Evolutionary conservation across 805 yeast species (phyloP), one percentile per base, ranked within the genome.

Genomic region (Candida ortonii): DNA sequence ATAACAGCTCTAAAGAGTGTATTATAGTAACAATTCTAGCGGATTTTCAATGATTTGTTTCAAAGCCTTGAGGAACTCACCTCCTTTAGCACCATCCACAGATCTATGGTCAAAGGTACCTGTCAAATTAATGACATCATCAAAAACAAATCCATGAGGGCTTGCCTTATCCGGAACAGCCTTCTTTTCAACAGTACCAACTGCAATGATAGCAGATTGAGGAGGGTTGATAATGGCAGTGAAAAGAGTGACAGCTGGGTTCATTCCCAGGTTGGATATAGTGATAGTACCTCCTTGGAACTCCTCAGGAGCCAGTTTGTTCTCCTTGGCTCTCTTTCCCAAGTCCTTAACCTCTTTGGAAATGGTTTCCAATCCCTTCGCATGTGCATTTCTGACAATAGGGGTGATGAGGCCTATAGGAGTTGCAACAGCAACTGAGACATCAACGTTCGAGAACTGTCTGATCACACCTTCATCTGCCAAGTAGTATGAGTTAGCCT

Each of bases 231-330:
- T 81, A 66, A 93, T 93, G 22, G 98, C 90, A 19, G 98, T 90
- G 79, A 93, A 93, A 61, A 83, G 57, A 47, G 79, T 73, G 29
- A 90, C 97, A 36, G 98, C 97, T 39, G 70, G 77, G 79, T 93
- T 93, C 98, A 93, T 93, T 61, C 99, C 99, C 74, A 93, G 73
- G 82, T 93, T 93, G 49, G 97, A 93, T 59, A 93, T 90, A 63
- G 97, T 88, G 65, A 93, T 86, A 52, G 98, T 89, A 60, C 99
- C 99, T 55, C 99, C 99, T 76, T 87, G 96, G 81, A 84, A 93
- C 71, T 93, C 98, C 65, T 87, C 95, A 45, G 99, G 99, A 48
- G 68, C 59, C 62, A 93, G 80, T 73, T 90, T 93, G 68, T 87
- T 88, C 41, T 74, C 87, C 67, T 90, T 88, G 43, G 99, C 99